phyloP scores from a whole-genome alignment of 2,329 filamentous ascomycete species.

The Leptographium lundbergii region DNA sequence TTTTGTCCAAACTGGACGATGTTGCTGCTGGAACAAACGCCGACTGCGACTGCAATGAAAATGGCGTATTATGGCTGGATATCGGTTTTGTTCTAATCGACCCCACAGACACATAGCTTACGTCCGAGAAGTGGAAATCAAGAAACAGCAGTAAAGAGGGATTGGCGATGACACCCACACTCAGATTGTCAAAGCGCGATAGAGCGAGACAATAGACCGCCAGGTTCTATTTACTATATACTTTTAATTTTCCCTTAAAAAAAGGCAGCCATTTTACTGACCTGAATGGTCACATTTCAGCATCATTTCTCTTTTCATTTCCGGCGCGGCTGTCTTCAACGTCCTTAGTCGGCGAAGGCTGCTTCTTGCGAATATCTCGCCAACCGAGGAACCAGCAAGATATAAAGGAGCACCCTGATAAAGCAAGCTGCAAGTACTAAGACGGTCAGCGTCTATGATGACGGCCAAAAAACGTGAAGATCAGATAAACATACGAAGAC shows the following conservation, averaged over 20 bases:
- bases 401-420: background rate
- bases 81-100: background rate
- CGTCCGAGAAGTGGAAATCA: background rate
- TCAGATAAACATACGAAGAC: slow-evolving; percentile 1
- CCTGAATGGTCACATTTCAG: too few relatives aligned
- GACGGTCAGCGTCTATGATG: background rate
- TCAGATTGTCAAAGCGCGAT: too few relatives aligned
- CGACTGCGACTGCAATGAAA: too few relatives aligned
- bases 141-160: too few relatives aligned
- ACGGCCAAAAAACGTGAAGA: background rate
- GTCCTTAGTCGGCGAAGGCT: background rate
- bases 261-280: too few relatives aligned
- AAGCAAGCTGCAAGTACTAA: slow-evolving; percentile 9
- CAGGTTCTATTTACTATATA: background rate
- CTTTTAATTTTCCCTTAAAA: too few relatives aligned
- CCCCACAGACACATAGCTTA: background rate
- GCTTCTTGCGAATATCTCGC: slow-evolving; percentile 6
- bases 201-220: background rate
- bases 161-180: too few relatives aligned
- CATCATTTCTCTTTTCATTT: background rate
- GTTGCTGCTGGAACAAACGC: background rate
- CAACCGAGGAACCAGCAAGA: slow-evolving; percentile 7
- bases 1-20: background rate
- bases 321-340: background rate
- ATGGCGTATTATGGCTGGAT: background rate